A percentile compares a stretch with the other conserved stretches of the same genome.
These are phyloP conservation scores for Fusarium anthophilum DNA, from an alignment of 2,329 filamentous ascomycete species.

Conservation along the genomic window DNA sequence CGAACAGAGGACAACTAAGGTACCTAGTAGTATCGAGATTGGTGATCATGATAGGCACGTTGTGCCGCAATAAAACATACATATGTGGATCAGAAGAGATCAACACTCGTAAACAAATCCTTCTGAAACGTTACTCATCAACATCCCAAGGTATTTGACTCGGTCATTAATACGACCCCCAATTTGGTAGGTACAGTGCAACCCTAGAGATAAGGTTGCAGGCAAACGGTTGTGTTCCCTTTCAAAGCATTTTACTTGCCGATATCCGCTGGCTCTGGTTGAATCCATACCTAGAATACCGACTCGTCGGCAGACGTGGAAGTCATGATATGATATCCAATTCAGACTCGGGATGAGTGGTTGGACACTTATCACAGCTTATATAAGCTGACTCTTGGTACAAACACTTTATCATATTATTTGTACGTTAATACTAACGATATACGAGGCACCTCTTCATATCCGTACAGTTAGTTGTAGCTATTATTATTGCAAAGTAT, in stretches of 20 bases:
- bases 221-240: not conserved
- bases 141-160: not conserved
- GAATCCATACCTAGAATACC: not conserved
- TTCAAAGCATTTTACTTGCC: constrained; percentile 9
- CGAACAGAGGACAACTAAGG: not conserved
- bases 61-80: not conserved
- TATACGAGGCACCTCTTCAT: not conserved
- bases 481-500: not conserved
- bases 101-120: not conserved
- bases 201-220: constrained; percentile 14
- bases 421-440: not conserved
- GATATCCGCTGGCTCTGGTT: constrained; percentile 12
- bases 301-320: not conserved
- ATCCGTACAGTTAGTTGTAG: not conserved
- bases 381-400: not conserved
- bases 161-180: not conserved
- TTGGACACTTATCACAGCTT: not conserved
- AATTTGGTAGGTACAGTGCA: constrained; percentile 5
- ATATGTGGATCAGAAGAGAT: not conserved
- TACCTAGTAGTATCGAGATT: not conserved
- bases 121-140: constrained; percentile 12
- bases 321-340: not conserved
- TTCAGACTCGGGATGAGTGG: too few species aligned
- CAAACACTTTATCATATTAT: not conserved
- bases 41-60: not conserved